Base-by-base conservation (phyloP, 352 stramenopile species). In the Pythium chondricola region DNA sequence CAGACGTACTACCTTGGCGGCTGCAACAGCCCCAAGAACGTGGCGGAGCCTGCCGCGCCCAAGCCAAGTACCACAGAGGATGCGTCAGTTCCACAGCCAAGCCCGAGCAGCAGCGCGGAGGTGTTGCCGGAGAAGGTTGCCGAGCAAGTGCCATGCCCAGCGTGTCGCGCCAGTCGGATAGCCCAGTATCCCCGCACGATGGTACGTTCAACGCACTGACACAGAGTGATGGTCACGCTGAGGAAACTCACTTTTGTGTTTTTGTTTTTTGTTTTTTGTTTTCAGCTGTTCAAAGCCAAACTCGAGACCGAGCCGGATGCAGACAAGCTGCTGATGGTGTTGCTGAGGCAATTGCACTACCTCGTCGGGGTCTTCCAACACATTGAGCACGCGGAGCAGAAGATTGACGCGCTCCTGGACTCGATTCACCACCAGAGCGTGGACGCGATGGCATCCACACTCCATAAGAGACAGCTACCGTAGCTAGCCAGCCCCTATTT, bases 321-420 rank as follows among this genome's bases (percentile, higher is more conserved):
- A n/a, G 38, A 49, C 11, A 37, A 40, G 24, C 24, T 60, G 22
- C 43, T 85, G 58, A 52, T 88, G 20, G 65, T 78, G 46, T 41
- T 88, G 31, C 36, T 88, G 41, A 69, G 76, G 4, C 76, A 88
- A 52, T 63, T 88, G 33, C 76, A 88, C 58, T 88, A 88, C 55
- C 63, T 88, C 35, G 67, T 82, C 21, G 67, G 71, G 41, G 76
- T 74, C 7, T 88, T 88, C 52, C 73, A 85, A 56, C 74, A 88
- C 47, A 71, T 85, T 22, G 69, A 84, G 22, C 69, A 78, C 42
- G 69, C 76, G 16, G 74, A 74, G 38, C 57, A 68, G 36, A 69
- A 62, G 31, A 82, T 88, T 36, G 76, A 85, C 38, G 48, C 60
- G 25, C 73, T 88, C 40, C 60, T 86, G 37, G 61, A 67, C 32